Percentiles rank a stretch among this genome's conserved stretches.
Conservation (phyloP, 176 grass and related monocot genomes). For the Avena sativa region DNA sequence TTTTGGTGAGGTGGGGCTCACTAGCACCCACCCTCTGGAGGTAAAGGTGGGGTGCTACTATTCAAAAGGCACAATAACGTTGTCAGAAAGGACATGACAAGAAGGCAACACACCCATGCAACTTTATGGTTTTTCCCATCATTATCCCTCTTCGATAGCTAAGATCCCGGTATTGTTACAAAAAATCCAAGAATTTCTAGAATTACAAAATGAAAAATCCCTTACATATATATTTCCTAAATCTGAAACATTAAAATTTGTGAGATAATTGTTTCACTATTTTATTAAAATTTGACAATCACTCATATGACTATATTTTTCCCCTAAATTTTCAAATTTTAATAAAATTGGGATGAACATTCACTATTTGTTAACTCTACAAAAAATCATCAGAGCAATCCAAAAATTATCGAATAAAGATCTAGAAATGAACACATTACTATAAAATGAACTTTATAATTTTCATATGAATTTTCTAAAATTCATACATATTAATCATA, state of each 20-base stretch:
- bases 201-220: not conserved
- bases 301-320: not conserved
- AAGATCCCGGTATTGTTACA: not conserved
- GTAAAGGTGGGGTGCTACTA: not conserved
- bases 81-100: not conserved
- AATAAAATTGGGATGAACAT: not conserved
- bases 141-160: not conserved
- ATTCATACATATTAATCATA: not conserved
- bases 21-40: not conserved
- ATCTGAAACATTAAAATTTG: not conserved
- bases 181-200: not conserved
- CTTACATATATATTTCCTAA: not conserved
- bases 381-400: not conserved
- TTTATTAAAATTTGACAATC: not conserved
- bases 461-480: not conserved
- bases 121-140: not conserved
- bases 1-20: not conserved
- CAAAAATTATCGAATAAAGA: not conserved
- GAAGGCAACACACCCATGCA: not conserved
- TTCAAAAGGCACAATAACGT: not conserved
- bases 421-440: not conserved
- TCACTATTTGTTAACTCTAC: not conserved
- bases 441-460: not conserved
- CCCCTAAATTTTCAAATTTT: not conserved
- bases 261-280: not conserved